Percentiles rank a stretch among this genome's conserved stretches.
Evolutionary conservation across 768 basidiomycete genomes (phyloP).

Genomic region (Fistulinella prunicolor): DNA sequence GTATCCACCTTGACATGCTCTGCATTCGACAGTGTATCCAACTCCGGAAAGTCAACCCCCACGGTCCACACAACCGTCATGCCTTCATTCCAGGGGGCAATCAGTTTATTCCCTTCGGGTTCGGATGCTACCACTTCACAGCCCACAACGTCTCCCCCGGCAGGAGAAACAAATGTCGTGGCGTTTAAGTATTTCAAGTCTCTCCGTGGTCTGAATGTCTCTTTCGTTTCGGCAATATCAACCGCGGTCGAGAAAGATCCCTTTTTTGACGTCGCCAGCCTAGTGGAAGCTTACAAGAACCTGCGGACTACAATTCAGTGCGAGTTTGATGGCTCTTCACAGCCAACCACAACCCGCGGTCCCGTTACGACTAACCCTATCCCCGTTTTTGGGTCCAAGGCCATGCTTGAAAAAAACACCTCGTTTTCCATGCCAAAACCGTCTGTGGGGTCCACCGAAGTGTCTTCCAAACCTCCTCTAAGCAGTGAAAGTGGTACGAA

Average conservation of each 20-base stretch:
- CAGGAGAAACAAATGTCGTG: conserved; percentile 29
- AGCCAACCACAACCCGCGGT: conserved; percentile 5
- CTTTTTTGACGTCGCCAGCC: conserved; percentile 57
- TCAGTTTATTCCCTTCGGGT: conserved; percentile 17
- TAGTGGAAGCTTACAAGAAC: conserved; percentile 58
- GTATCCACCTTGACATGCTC: conserved; percentile 11
- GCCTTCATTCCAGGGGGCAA: conserved; percentile 12
- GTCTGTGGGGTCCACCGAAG: conserved; percentile 25
- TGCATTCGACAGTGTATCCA: conserved; percentile 8
- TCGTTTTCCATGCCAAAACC: conserved; percentile 34
- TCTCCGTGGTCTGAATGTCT: conserved; percentile 72
- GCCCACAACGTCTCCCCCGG: conserved; percentile 14
- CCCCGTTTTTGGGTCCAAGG: conserved; percentile 11
- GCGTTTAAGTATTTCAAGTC: conserved; percentile 60
- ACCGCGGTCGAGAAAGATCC: conserved; percentile 65
- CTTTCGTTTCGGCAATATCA: conserved; percentile 56
- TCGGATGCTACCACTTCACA: conserved; percentile 25
- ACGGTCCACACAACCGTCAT: conserved; percentile 21
- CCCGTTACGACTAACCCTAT: conserved; percentile 9
- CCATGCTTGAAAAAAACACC: conserved; percentile 15
- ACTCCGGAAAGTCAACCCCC: conserved; percentile 12
- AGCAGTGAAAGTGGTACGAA: conserved; percentile 20
- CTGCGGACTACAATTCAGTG: conserved; percentile 53
- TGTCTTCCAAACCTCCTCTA: conserved; percentile 8
- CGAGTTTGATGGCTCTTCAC: conserved; percentile 45